Evolutionary conservation across 2,329 filamentous ascomycete species (phyloP), one percentile per base, ranked within the genome.

Genomic region (Chrysoporthe austroafricana): DNA sequence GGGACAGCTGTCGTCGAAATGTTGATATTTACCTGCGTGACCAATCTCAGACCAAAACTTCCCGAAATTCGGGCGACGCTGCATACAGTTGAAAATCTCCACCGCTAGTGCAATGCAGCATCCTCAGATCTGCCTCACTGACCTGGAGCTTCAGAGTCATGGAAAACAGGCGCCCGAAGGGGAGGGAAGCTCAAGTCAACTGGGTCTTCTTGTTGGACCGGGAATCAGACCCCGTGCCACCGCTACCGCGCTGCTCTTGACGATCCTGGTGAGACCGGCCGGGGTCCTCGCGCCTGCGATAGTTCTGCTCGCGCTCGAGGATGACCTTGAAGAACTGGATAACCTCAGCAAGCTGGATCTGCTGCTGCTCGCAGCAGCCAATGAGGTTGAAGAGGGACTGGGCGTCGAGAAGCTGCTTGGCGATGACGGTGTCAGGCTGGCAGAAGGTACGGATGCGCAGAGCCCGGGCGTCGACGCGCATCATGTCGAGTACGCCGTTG

Each of bases 401-500:
- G 0, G 83, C 73, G 70, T 88, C 86, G 2, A 85, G 75, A 7
- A 89, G 76, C 73, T 88, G 85, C 78, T 87, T 88, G 4, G 84
- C 84, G 64, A 88, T 80, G 34, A 86, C 85, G 0, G 83, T 80
- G 72, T 89, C 86, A 0, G 86, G 86, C 71, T 87, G 84, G 74
- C 86, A 88, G 70, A 84, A 86, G 0, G 85, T 88, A 50, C 84
- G 82, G 48, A 88, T 73, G 32, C 83, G 78, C 76, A 89, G 83
- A 9, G 78, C 79, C 48, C 85, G 80, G 1, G 86, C 84, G 71
- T 88, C 83, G 36, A 78, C 76, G 69, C 82, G 83, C 82, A 86
- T 85, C 62, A 82, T 79, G 54, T 84, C 80, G 7, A 88, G 74
- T 7, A 88, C 76, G 1, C 81, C 84, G 8, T 75, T 72, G 52